Base-by-base conservation (phyloP, 2,329 filamentous ascomycete genomes). In the Orbilia brochopaga region DNA sequence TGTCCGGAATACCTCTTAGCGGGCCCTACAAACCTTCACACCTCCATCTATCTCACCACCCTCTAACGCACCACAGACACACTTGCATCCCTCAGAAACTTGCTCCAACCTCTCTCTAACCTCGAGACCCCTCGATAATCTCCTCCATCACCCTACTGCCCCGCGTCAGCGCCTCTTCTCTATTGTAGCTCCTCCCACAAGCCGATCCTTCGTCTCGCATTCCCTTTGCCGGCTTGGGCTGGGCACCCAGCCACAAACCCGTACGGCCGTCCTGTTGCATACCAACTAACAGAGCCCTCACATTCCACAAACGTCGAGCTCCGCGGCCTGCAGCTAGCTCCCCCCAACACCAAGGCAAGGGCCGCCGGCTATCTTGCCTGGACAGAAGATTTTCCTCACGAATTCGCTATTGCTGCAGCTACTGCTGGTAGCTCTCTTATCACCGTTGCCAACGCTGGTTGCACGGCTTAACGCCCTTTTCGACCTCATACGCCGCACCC, bases 211-310 rank as follows among this genome's bases (percentile, higher is more conserved):
- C 50, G 23, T 32, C 10, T 27, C 2, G 2, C 2, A 30, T 23
- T 30, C 23, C 19, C 50, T 30, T 53, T 53, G 10, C 21, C 50
- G 11, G 50, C 44, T 56, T 55, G 19, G 44, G 44, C 51, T 37
- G 42, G 44, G 13, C 23, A 58, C n/a, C 42, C 46, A 65, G 11
- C 19, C 61, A 44, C 21, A 32, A 27, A 42, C 8, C 32, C 51
- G 17, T 23, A 48, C 32, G 32, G 10, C 40, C 44, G 55, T 62
- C 60, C 57, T 59, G 52, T 59, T 59, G 54, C 53, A 58, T 54
- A 37, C 50, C 23, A n/a, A 13, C 46, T 24, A 6, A 53, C 50
- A 53, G 21, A 19, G 19, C 19, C n/a, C 44, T 10, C 44, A 10
- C 19, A 48, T 48, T 48, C n/a, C 44, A 48, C 54, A 56, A 42